Percentiles rank a stretch among this genome's conserved stretches.
Conservation (phyloP, 768 basidiomycete species). For the Calocera viscosa region DNA sequence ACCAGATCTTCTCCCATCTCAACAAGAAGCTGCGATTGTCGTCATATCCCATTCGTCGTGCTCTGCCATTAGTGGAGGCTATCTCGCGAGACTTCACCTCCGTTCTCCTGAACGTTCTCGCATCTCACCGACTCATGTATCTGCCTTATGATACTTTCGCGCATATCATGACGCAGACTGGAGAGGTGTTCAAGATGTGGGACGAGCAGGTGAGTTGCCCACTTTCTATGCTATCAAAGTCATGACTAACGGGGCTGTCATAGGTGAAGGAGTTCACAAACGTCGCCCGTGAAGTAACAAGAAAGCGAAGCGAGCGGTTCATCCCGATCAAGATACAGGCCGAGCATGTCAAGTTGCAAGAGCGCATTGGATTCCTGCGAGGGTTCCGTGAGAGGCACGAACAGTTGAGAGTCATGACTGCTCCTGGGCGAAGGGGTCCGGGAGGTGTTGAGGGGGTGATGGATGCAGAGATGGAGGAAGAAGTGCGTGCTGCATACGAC, state of each 20-base stretch:
- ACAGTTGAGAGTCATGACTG: conserved; percentile 94
- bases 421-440: conserved; percentile 69
- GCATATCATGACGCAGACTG: conserved; percentile 59
- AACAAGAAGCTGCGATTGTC: conserved; percentile 92
- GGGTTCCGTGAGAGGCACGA: conserved; percentile 97
- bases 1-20: conserved; percentile 81
- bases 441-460: conserved; percentile 67
- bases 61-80: conserved; percentile 92
- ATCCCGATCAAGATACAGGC: conserved; percentile 91
- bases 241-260: conserved; percentile 11
- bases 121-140: conserved; percentile 82
- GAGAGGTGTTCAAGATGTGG: conserved; percentile 74
- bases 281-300: conserved; percentile 81
- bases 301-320: conserved; percentile 81
- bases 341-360: conserved; percentile 84
- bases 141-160: conserved; percentile 93
- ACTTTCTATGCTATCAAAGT: background rate
- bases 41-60: conserved; percentile 91
- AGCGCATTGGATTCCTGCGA: conserved; percentile 69
- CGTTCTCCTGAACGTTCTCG: conserved; percentile 80
- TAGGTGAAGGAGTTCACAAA: conserved; percentile 81
- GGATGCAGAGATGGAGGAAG: conserved; percentile 79
- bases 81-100: conserved; percentile 97
- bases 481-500: conserved; percentile 92
- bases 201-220: conserved; percentile 41